Conservation (phyloP, 176 grass and related monocot genomes). For the Saccharum spontaneum region DNA sequence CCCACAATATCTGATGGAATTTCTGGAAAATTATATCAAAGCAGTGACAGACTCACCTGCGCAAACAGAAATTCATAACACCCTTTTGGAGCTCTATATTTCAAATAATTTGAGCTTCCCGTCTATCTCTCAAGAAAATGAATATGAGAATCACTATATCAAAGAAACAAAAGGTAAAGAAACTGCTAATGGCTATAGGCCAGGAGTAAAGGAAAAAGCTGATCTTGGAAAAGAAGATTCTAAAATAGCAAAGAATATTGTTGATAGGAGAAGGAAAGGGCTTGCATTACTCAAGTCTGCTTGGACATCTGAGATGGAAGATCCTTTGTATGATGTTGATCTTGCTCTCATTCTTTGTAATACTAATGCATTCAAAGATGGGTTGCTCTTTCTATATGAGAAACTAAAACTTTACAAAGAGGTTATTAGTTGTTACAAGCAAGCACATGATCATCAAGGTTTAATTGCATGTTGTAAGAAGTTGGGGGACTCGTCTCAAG, state of each 20-base stretch:
- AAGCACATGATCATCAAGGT: conserved; percentile 89
- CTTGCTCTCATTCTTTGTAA: conserved; percentile 92
- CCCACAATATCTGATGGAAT: conserved; percentile 83
- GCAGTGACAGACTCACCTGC: conserved; percentile 79
- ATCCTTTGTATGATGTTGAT: conserved; percentile 88
- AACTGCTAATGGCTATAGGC: conserved; percentile 44
- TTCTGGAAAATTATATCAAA: conserved; percentile 88
- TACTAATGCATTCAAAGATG: conserved; percentile 85
- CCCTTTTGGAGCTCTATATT: conserved; percentile 92
- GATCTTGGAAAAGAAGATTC: conserved; percentile 42
- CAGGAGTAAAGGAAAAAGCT: conserved; percentile 43
- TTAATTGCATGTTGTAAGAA: conserved; percentile 96
- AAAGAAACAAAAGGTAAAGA: conserved; percentile 60
- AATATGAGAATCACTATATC: conserved; percentile 43
- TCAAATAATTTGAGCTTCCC: conserved; percentile 78
- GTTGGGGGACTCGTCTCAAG: conserved; percentile 84
- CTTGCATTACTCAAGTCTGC: conserved; percentile 79
- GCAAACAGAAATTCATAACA: conserved; percentile 93
- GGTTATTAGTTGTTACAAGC: conserved; percentile 98
- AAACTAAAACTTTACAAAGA: conserved; percentile 95
- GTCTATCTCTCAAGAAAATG: conserved; percentile 77
- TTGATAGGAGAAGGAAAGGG: conserved; percentile 77
- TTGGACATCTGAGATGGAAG: conserved; percentile 84
- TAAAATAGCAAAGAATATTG: conserved; percentile 48
- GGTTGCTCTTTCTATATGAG: conserved; percentile 90